Percentiles rank a stretch among this genome's conserved stretches.
These are phyloP conservation scores for Clitopilus passeckerianus DNA, from an alignment of 768 basidiomycete species.

Conservation along the genomic window DNA sequence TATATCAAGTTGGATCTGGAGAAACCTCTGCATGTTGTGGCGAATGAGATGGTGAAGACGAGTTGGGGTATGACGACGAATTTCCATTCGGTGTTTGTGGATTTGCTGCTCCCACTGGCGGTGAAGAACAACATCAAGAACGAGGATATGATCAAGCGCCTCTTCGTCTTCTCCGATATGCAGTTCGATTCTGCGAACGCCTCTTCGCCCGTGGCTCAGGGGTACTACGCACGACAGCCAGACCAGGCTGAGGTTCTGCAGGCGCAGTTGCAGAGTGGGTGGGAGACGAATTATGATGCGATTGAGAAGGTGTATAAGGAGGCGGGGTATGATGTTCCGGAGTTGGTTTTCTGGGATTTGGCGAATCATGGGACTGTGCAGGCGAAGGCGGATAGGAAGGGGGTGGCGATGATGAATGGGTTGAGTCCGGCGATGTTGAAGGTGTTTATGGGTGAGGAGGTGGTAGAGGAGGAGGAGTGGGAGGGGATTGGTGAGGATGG, in stretches of 20 bases:
- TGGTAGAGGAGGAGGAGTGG: conserved; percentile 28
- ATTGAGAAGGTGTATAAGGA: conserved; percentile 48
- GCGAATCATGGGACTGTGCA: conserved; percentile 32
- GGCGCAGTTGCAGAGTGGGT: conserved; percentile 18
- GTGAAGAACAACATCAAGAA: conserved; percentile 47
- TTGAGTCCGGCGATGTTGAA: conserved; percentile 69
- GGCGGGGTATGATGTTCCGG: conserved; percentile 68
- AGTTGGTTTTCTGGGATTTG: conserved; percentile 74
- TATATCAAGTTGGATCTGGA: conserved; percentile 45
- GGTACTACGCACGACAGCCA: neutral
- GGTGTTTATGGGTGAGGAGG: conserved; percentile 58
- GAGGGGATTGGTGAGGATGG: conserved; percentile 23
- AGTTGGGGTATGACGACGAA: conserved; percentile 60
- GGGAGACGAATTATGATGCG: conserved; percentile 61
- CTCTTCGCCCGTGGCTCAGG: neutral
- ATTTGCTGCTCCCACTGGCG: conserved; percentile 60
- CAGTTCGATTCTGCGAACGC: conserved; percentile 48
- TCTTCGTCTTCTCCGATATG: conserved; percentile 80
- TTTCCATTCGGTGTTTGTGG: conserved; percentile 54
- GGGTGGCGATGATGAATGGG: conserved; percentile 67
- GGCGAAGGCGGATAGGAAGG: conserved; percentile 45
- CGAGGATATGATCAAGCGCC: conserved; percentile 71
- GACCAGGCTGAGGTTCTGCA: neutral
- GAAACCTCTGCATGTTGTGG: conserved; percentile 28
- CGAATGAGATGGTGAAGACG: conserved; percentile 27